Percentiles rank a stretch among this genome's conserved stretches.
Evolutionary conservation across 2,329 filamentous ascomycete genomes (phyloP).

Genomic region (Furcasterigmium sp.): DNA sequence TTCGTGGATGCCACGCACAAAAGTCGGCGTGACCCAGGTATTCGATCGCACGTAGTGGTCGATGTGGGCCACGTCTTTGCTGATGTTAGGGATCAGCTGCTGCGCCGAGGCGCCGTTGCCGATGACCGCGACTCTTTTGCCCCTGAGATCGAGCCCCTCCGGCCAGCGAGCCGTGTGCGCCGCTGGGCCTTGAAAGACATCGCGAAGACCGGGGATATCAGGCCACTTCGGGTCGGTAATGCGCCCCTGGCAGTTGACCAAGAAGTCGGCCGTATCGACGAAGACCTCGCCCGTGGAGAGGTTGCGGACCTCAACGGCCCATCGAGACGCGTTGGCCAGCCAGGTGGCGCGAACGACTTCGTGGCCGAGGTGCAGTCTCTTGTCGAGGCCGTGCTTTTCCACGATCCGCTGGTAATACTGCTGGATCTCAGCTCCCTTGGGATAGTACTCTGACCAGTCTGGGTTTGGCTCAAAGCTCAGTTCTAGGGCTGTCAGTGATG

Average conservation of each 20-base stretch:
- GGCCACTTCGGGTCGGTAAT: neutral
- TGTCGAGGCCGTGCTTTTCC: slow-evolving; percentile 3
- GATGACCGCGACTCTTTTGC: neutral
- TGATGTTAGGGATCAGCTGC: slow-evolving; percentile 33
- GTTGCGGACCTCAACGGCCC: slow-evolving; percentile 4
- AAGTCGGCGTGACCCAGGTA: neutral
- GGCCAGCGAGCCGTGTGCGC: neutral
- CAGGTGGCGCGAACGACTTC: slow-evolving; percentile 11
- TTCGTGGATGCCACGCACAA: neutral
- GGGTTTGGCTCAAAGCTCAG: slow-evolving; percentile 11
- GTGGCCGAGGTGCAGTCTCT: neutral
- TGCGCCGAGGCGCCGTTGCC: slow-evolving; percentile 28
- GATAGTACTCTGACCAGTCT: slow-evolving; percentile 12
- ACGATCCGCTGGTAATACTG: slow-evolving; percentile 9
- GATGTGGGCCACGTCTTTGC: neutral
- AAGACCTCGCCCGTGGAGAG: neutral
- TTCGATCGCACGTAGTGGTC: neutral
- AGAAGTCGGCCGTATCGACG: slow-evolving; percentile 9
- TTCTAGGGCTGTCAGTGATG: slow-evolving; percentile 2
- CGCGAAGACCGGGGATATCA: neutral
- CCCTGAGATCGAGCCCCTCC: neutral
- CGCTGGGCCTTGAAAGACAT: slow-evolving; percentile 27
- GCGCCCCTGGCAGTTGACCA: slow-evolving; percentile 5
- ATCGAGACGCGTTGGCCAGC: slow-evolving; percentile 6
- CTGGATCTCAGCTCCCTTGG: slow-evolving; percentile 11